phyloP scores from a whole-genome alignment of 345 rosid genomes.

The Bruguiera parviflora region DNA sequence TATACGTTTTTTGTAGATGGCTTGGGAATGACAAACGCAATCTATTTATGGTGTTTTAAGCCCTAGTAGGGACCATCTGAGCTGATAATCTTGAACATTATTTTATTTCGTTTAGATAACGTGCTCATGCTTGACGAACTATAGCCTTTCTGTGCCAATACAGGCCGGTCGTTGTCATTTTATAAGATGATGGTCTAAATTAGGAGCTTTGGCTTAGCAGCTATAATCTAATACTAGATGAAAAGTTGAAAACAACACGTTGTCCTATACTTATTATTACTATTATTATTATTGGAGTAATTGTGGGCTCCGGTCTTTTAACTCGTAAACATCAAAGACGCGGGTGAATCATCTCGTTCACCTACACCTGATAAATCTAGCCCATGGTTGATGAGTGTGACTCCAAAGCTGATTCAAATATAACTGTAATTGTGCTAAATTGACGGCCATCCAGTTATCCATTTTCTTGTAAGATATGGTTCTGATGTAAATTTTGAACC shows the following conservation, averaged over 20 bases:
- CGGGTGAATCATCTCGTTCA: no score
- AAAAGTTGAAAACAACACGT: not conserved
- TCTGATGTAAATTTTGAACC: no score
- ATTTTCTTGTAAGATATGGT: no score
- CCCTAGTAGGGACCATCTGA: constrained; percentile 23
- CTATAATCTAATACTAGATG: not conserved
- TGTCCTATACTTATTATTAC: no score
- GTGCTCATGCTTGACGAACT: constrained; percentile 15
- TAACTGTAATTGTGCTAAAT: no score
- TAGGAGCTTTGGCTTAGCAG: constrained; percentile 12
- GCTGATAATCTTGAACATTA: constrained; percentile 15
- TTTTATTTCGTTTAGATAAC: constrained; percentile 15
- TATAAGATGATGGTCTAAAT: constrained; percentile 1
- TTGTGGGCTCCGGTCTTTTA: no score
- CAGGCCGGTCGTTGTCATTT: constrained; percentile 5
- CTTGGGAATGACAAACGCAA: constrained; percentile 15
- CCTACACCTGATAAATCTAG: no score
- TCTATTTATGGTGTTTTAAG: constrained; percentile 9
- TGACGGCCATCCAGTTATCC: no score
- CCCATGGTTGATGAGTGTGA: no score
- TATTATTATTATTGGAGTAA: no score
- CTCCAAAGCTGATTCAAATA: no score
- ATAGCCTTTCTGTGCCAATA: not conserved
- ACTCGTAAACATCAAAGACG: no score
- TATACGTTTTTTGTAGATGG: constrained; percentile 4